Evolutionary conservation across 2,329 filamentous ascomycete genomes (phyloP).

Genomic region (Ceratocystiopsis minuta): DNA sequence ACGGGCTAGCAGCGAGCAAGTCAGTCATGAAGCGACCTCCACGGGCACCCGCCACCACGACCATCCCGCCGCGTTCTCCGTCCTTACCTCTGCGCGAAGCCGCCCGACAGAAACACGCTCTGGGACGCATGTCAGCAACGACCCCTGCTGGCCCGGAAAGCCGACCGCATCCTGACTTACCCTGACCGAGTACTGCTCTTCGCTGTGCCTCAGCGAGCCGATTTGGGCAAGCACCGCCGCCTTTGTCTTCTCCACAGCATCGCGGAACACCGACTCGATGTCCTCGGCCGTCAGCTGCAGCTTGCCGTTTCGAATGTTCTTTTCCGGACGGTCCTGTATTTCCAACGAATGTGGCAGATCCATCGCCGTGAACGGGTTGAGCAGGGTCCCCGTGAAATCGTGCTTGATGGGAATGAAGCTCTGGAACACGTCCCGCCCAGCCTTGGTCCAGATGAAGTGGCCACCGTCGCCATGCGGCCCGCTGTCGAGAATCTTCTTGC

Average conservation of each 20-base stretch:
- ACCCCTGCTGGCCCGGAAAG: neutral
- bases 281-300: slow-evolving; percentile 7
- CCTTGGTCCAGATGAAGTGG: slow-evolving; percentile 12
- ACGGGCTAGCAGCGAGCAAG: slow-evolving; percentile 5
- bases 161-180: slow-evolving; percentile 1
- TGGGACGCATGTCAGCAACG: neutral
- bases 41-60: too few species aligned
- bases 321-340: slow-evolving; percentile 6
- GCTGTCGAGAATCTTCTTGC: slow-evolving; percentile 9
- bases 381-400: slow-evolving; percentile 9
- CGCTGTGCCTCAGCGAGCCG: slow-evolving; percentile 5
- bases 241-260: slow-evolving; percentile 11
- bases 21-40: neutral
- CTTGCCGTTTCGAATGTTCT: slow-evolving; percentile 8
- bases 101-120: slow-evolving; percentile 13
- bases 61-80: too few species aligned
- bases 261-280: slow-evolving; percentile 10
- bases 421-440: slow-evolving; percentile 10
- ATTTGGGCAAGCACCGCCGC: slow-evolving; percentile 10
- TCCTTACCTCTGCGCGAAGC: slow-evolving; percentile 9
- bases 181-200: slow-evolving; percentile 8
- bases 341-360: slow-evolving; percentile 9
- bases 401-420: slow-evolving; percentile 13
- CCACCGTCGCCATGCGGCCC: slow-evolving; percentile 9
- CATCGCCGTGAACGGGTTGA: slow-evolving; percentile 5